These are phyloP conservation scores for Colletotrichum brevisporum DNA, from an alignment of 2,329 filamentous ascomycete species.

Conservation along the genomic window DNA sequence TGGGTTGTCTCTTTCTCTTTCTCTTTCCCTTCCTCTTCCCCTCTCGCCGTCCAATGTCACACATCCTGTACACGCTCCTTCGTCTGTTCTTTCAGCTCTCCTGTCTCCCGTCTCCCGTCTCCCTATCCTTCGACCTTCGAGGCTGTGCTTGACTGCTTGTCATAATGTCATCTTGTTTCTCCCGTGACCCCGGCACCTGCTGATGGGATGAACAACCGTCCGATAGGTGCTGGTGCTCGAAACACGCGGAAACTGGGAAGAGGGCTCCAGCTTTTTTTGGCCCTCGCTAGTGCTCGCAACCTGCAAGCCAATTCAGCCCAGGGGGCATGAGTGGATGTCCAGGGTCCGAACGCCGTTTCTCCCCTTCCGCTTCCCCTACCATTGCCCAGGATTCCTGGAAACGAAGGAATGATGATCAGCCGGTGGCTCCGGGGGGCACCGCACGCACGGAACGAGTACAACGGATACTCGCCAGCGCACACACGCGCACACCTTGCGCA, in stretches of 20 bases:
- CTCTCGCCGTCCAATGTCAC: constrained; percentile 14
- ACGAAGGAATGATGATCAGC: constrained; percentile 35
- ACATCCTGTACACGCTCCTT: not conserved
- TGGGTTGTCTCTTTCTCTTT: not conserved
- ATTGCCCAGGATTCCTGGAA: constrained; percentile 30
- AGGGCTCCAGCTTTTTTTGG: constrained; percentile 19
- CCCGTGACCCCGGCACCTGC: not conserved
- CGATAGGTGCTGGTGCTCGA: constrained; percentile 26
- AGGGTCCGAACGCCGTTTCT: constrained; percentile 34
- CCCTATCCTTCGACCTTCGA: constrained; percentile 11
- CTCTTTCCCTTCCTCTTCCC: constrained; percentile 9
- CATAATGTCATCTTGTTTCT: constrained; percentile 26
- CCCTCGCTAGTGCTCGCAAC: too few relatives aligned
- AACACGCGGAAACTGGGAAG: constrained; percentile 38
- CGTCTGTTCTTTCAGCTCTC: constrained; percentile 12
- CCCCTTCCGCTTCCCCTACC: constrained; percentile 1
- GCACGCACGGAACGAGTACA: constrained; percentile 7
- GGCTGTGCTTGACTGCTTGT: constrained; percentile 10
- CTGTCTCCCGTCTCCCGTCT: constrained; percentile 22
- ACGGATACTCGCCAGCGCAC: constrained; percentile 15
- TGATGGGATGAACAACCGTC: constrained; percentile 22
- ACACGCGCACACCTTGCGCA: too few relatives aligned
- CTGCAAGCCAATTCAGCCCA: not conserved
- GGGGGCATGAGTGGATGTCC: constrained; percentile 3
- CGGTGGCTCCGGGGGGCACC: constrained; percentile 11